Conservation (phyloP, 2,329 filamentous ascomycete species). For the Pseudocercospora macadamiae region DNA sequence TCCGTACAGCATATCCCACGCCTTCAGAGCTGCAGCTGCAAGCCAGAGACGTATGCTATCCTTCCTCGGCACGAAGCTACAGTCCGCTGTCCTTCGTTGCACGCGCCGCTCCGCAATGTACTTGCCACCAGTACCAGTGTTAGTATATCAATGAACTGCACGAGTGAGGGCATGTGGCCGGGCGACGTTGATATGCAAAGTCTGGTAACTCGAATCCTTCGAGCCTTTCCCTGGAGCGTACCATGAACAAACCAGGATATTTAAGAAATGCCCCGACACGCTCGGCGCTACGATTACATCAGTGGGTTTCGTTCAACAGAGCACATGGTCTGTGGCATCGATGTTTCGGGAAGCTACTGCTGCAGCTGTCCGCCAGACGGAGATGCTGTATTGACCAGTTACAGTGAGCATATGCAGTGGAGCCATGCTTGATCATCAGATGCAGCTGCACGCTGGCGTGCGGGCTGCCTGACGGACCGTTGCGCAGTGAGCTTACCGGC, state of each 20-base stretch:
- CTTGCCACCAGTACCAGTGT: neutral
- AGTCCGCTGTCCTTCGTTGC: constrained; percentile 14
- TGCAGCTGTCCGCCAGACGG: constrained; percentile 13
- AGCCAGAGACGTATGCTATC: neutral
- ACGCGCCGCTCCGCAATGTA: constrained; percentile 15
- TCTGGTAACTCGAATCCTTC: constrained; percentile 25
- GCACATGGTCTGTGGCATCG: constrained; percentile 19
- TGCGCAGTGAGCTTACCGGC: constrained; percentile 10
- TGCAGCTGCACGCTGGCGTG: constrained; percentile 17
- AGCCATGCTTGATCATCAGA: constrained; percentile 22
- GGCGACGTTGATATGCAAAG: constrained; percentile 13
- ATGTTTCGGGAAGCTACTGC: constrained; percentile 23
- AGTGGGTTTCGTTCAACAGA: constrained; percentile 19
- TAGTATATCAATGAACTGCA: neutral
- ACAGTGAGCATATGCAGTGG: constrained; percentile 20
- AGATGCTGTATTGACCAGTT: constrained; percentile 17
- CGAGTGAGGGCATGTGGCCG: constrained; percentile 13
- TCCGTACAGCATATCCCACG: constrained; percentile 25
- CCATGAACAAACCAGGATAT: constrained; percentile 6
- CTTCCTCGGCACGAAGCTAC: constrained; percentile 25
- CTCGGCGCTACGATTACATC: constrained; percentile 17
- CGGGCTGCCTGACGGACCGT: constrained; percentile 25
- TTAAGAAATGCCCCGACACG: constrained; percentile 16
- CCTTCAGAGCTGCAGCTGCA: constrained; percentile 18
- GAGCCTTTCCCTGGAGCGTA: constrained; percentile 9